These are phyloP conservation scores for Amylocystis lapponica DNA, from an alignment of 768 basidiomycete genomes.

Conservation along the genomic window DNA sequence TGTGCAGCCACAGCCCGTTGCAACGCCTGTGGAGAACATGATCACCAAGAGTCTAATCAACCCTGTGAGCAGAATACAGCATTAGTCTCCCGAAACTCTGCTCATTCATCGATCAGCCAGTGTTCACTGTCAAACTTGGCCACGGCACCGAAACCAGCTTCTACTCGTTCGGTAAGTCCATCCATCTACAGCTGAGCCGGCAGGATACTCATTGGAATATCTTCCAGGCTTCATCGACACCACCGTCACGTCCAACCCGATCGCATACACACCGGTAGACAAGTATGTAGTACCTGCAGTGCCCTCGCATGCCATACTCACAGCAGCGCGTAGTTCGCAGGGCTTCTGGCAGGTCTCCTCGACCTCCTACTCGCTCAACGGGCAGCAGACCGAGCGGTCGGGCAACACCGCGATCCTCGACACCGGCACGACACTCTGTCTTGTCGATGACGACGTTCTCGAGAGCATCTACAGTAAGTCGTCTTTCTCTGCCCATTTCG, in stretches of 20 bases:
- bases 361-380: conserved; percentile 19
- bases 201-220: background rate
- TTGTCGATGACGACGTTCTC: conserved; percentile 28
- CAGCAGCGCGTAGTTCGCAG: conserved; percentile 21
- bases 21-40: conserved; percentile 36
- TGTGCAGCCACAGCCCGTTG: conserved; percentile 28
- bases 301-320: conserved; percentile 2
- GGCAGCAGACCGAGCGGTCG: conserved; percentile 19
- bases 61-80: conserved; percentile 7
- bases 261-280: conserved; percentile 21
- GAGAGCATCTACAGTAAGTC: conserved; percentile 25
- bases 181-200: background rate
- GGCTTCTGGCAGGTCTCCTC: conserved; percentile 36
- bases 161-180: conserved; percentile 31
- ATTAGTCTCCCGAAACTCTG: background rate
- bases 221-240: conserved; percentile 26
- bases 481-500: too few relatives aligned
- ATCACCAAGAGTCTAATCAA: conserved; percentile 29
- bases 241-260: conserved; percentile 24
- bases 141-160: conserved; percentile 31
- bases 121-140: conserved; percentile 34
- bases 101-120: conserved; percentile 13
- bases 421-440: conserved; percentile 29
- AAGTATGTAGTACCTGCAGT: conserved; percentile 14
- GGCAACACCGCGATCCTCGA: conserved; percentile 33